Evolutionary conservation across 257 asterid genomes (phyloP).

Genomic region (Coffea canephora): DNA sequence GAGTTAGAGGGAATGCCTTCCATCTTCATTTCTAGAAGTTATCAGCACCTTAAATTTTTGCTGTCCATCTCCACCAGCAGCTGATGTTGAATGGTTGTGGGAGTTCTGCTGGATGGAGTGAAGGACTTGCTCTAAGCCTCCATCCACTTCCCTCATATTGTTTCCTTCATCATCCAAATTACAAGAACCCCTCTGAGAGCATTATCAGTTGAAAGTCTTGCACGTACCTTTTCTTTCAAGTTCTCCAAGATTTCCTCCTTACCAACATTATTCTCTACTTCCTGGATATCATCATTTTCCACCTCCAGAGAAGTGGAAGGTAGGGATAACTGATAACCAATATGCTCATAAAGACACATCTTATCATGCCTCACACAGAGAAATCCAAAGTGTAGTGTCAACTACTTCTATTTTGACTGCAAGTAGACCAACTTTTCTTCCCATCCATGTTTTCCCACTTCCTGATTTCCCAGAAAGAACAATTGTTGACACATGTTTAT

Average conservation of each 20-base stretch:
- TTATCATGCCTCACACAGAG: neutral
- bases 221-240: neutral
- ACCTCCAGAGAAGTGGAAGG: neutral
- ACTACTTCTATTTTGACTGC: slow-evolving; percentile 12
- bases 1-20: neutral
- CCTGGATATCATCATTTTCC: slow-evolving; percentile 5
- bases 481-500: neutral
- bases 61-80: neutral
- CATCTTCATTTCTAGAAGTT: slow-evolving; percentile 11
- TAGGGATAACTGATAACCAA: slow-evolving; percentile 17
- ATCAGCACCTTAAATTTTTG: slow-evolving; percentile 9
- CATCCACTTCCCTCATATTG: neutral
- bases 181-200: neutral
- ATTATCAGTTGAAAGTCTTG: neutral
- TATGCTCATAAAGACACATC: neutral
- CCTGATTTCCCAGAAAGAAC: slow-evolving; percentile 22
- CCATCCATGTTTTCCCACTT: slow-evolving; percentile 27
- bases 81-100: neutral
- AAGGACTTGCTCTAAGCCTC: neutral
- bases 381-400: slow-evolving; percentile 17
- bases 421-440: slow-evolving; percentile 12
- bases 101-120: neutral
- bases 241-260: slow-evolving; percentile 2
- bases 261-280: neutral
- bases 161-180: slow-evolving; percentile 21